phyloP scores from a whole-genome alignment of 768 basidiomycete genomes.

The Tylopilus sp. region DNA sequence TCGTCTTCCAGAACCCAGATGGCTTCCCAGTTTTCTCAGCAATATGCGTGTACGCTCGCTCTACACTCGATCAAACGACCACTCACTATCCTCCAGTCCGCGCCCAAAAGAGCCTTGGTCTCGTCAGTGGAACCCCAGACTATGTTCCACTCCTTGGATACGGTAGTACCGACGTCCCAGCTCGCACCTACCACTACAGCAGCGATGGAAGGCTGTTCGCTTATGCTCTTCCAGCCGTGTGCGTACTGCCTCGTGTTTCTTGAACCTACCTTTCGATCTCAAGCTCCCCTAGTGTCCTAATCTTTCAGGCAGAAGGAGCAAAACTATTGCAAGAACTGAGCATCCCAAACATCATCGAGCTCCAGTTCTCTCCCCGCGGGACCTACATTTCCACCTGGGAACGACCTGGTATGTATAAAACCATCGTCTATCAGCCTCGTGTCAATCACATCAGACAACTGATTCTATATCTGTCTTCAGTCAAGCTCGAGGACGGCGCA shows the following conservation, averaged over 20 bases:
- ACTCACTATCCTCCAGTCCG: conserved; percentile 54
- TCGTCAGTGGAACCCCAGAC: conserved; percentile 77
- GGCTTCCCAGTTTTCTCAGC: conserved; percentile 74
- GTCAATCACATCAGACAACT: conserved; percentile 18
- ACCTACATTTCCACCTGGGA: conserved; percentile 96
- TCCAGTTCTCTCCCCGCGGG: conserved; percentile 90
- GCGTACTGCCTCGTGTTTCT: conserved; percentile 33
- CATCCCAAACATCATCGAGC: conserved; percentile 73
- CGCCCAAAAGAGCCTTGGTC: conserved; percentile 89
- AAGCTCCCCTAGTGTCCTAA: conserved; percentile 54
- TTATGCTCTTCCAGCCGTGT: conserved; percentile 75
- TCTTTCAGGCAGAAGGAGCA: conserved; percentile 72
- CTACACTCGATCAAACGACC: conserved; percentile 8
- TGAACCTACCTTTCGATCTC: conserved; percentile 7
- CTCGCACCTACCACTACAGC: conserved; percentile 78
- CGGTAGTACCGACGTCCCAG: conserved; percentile 62
- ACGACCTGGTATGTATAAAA: conserved; percentile 57
- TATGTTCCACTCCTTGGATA: conserved; percentile 67
- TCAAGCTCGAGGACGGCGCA: conserved; percentile 84
- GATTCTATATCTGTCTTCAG: conserved; percentile 27
- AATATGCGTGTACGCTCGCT: conserved; percentile 75
- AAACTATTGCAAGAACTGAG: conserved; percentile 72
- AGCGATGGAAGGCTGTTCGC: conserved; percentile 85
- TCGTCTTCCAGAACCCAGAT: conserved; percentile 41
- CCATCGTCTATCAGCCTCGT: conserved; percentile 20